Percentiles rank a stretch among this genome's conserved stretches.
Evolutionary conservation across 768 basidiomycete species (phyloP).

Genomic region (Tephrocybe rancida): DNA sequence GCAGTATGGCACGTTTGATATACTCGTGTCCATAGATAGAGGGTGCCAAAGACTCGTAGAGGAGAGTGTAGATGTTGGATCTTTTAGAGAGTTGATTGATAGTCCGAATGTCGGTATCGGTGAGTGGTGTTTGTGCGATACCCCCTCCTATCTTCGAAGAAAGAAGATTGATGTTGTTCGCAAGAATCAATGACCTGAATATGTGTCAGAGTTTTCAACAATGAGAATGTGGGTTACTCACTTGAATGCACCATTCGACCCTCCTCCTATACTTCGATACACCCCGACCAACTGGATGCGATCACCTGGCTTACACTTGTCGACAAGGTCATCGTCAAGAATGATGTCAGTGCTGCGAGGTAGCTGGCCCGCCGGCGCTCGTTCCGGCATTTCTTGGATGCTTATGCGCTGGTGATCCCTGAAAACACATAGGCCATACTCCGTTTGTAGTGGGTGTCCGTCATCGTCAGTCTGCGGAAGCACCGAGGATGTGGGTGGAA

Average conservation of each 20-base stretch:
- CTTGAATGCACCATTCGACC: constrained; percentile 93
- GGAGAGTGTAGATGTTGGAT: constrained; percentile 81
- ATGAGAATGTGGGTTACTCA: constrained; percentile 35
- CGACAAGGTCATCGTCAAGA: constrained; percentile 94
- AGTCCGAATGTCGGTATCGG: constrained; percentile 91
- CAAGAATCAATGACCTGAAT: constrained; percentile 84
- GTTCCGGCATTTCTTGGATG: constrained; percentile 99
- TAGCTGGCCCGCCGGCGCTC: constrained; percentile 95
- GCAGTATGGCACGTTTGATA: constrained; percentile 92
- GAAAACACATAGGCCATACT: constrained; percentile 91
- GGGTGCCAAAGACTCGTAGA: constrained; percentile 94
- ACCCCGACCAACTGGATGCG: constrained; percentile 95
- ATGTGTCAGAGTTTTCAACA: constrained; percentile 14
- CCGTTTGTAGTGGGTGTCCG: constrained; percentile 83
- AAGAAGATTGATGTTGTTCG: constrained; percentile 93
- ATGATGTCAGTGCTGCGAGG: constrained; percentile 97
- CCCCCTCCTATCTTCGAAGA: constrained; percentile 95
- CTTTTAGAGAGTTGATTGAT: constrained; percentile 95
- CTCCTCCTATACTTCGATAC: constrained; percentile 93
- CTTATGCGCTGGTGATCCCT: constrained; percentile 96
- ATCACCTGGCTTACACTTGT: constrained; percentile 97
- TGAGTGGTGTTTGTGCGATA: constrained; percentile 89
- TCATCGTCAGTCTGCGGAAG: constrained; percentile 93
- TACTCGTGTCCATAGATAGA: constrained; percentile 97
- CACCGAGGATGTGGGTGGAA: constrained; percentile 82